phyloP scores from a whole-genome alignment of 306 rosid genomes.

The Corylus americana region DNA sequence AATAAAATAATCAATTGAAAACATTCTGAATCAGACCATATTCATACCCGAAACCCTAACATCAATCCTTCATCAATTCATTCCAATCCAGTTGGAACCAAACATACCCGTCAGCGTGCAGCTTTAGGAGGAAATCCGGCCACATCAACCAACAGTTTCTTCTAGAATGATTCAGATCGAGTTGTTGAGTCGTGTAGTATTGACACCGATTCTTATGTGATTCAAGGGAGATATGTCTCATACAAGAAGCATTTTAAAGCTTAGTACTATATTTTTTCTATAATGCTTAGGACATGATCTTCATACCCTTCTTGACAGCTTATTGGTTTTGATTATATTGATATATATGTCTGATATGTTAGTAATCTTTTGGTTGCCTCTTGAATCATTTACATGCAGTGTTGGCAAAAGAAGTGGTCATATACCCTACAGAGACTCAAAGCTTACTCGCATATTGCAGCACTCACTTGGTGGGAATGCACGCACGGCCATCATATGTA shows the following conservation, averaged over 20 bases:
- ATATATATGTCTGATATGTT: conserved; percentile 8
- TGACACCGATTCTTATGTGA: too few species aligned
- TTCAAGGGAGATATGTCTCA: too few species aligned
- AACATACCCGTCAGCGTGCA: too few species aligned
- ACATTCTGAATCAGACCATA: too few species aligned
- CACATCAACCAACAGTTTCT: too few species aligned
- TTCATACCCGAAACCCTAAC: too few species aligned
- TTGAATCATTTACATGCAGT: conserved; percentile 46
- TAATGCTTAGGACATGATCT: neutral
- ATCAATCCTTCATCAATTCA: too few species aligned
- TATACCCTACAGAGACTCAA: conserved; percentile 95
- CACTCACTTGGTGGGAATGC: conserved; percentile 99
- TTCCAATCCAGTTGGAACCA: too few species aligned
- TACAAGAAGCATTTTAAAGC: neutral
- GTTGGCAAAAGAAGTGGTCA: conserved; percentile 93
- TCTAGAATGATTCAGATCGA: too few species aligned
- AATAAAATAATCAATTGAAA: too few species aligned
- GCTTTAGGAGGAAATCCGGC: too few species aligned
- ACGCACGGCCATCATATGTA: conserved; percentile 98
- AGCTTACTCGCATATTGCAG: conserved; percentile 96
- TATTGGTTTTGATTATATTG: conserved; percentile 10
- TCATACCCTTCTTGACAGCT: neutral
- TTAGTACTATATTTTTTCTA: neutral
- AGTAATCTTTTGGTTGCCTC: conserved; percentile 5
- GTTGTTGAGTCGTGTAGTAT: too few species aligned